Conservation (phyloP, 2,329 filamentous ascomycete species). For the Harringtonia aguacate region DNA sequence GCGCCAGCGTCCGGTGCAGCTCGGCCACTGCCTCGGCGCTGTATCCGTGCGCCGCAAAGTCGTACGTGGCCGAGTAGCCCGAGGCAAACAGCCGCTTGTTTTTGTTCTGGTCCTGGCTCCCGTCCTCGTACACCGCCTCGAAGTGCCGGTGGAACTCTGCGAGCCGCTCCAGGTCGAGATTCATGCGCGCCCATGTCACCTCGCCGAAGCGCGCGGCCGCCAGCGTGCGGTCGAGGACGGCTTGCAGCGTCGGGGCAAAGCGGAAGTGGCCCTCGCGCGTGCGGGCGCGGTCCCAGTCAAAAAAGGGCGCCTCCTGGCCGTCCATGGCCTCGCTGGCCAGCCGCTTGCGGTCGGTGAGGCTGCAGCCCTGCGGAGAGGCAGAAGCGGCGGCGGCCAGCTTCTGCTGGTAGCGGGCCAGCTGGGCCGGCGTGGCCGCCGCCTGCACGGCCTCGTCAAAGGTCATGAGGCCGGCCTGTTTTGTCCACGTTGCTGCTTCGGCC, state of each 20-base stretch:
- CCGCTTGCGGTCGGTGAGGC: background rate
- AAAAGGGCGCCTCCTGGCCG: too few species aligned
- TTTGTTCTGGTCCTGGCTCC: too few species aligned
- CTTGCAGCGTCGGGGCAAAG: conserved; percentile 8
- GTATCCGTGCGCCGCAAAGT: conserved; percentile 23
- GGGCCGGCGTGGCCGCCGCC: background rate
- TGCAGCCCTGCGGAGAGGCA: background rate
- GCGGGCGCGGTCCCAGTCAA: conserved; percentile 10
- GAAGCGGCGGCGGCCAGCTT: background rate
- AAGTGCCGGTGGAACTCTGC: conserved; percentile 24
- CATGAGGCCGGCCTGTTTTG: conserved; percentile 1
- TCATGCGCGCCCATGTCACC: conserved; percentile 10
- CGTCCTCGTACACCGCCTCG: conserved; percentile 21
- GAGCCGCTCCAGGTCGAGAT: conserved; percentile 22
- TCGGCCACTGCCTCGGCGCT: conserved; percentile 19
- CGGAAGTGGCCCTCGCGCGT: conserved; percentile 9
- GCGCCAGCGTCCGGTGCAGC: conserved; percentile 21
- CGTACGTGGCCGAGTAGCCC: conserved; percentile 25
- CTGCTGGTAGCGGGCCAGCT: background rate
- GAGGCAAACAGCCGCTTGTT: conserved; percentile 27
- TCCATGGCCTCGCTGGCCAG: conserved; percentile 3
- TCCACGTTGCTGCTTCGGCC: conserved; percentile 16
- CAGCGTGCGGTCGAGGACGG: conserved; percentile 10
- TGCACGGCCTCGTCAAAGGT: conserved; percentile 6
- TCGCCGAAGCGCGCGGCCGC: conserved; percentile 6